Conservation (phyloP, 2,329 filamentous ascomycete species). For the Venturia carpophila region DNA sequence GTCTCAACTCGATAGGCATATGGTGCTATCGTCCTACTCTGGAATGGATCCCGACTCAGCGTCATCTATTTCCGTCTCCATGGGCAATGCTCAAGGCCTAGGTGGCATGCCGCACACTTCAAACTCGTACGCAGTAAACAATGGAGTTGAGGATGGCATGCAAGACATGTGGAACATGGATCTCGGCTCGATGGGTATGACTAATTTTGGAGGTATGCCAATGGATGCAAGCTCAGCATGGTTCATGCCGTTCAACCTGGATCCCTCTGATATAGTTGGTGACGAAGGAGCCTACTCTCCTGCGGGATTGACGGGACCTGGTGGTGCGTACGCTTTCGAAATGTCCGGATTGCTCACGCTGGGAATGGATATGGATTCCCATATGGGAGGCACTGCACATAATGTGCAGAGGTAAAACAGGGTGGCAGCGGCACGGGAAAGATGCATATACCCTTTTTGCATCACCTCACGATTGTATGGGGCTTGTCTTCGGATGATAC, state of each 20-base stretch:
- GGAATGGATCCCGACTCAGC: constrained; percentile 41
- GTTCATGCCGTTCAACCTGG: constrained; percentile 91
- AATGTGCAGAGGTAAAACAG: not conserved
- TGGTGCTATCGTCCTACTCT: constrained; percentile 66
- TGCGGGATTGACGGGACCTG: not conserved
- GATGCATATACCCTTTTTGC: not conserved
- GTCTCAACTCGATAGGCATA: constrained; percentile 65
- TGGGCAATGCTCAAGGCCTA: constrained; percentile 7
- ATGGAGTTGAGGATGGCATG: constrained; percentile 1
- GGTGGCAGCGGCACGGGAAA: not conserved
- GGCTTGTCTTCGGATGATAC: not conserved
- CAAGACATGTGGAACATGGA: constrained; percentile 15
- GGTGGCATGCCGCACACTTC: constrained; percentile 21
- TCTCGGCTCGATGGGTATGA: not conserved
- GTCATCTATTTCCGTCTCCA: constrained; percentile 24
- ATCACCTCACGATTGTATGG: not conserved
- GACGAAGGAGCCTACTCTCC: not conserved
- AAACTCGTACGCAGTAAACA: not conserved
- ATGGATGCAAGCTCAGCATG: constrained; percentile 56
- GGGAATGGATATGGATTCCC: not conserved
- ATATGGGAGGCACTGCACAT: not conserved
- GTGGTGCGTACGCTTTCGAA: not conserved
- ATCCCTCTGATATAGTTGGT: constrained; percentile 55
- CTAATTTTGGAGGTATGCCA: constrained; percentile 22
- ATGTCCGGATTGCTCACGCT: not conserved